Conservation (phyloP, 768 basidiomycete species). For the Tricholomella constricta region DNA sequence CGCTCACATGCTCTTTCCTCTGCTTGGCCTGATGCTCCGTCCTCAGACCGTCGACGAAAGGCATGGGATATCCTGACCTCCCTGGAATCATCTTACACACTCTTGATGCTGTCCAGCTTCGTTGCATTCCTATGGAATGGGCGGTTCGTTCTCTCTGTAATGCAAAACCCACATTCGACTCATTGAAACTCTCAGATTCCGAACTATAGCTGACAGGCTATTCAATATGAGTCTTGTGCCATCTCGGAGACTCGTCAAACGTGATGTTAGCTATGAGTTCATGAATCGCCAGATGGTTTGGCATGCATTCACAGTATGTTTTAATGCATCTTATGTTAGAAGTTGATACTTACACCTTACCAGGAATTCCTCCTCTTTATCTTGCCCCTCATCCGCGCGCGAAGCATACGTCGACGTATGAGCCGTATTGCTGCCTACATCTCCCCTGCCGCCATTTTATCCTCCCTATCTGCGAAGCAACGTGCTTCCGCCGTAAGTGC, state of each 20-base stretch:
- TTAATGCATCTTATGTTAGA: not conserved
- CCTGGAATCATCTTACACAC: constrained; percentile 66
- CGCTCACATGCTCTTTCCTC: constrained; percentile 74
- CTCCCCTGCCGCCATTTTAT: constrained; percentile 29
- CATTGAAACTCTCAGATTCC: constrained; percentile 57
- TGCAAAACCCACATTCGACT: not conserved
- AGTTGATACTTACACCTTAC: constrained; percentile 2
- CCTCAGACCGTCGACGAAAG: constrained; percentile 70
- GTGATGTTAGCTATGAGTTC: constrained; percentile 95
- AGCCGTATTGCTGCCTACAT: constrained; percentile 37
- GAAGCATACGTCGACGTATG: constrained; percentile 60
- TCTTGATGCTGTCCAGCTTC: constrained; percentile 74
- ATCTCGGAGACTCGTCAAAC: constrained; percentile 63
- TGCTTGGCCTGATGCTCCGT: constrained; percentile 91
- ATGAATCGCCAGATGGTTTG: constrained; percentile 99
- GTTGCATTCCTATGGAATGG: constrained; percentile 85
- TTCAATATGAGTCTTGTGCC: constrained; percentile 76
- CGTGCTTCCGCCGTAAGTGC: constrained; percentile 5
- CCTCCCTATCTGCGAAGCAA: constrained; percentile 29
- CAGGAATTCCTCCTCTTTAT: constrained; percentile 96
- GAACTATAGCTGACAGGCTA: constrained; percentile 79
- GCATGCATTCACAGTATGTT: constrained; percentile 93
- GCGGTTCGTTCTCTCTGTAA: constrained; percentile 42
- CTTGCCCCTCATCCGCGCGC: constrained; percentile 79
- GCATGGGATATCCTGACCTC: constrained; percentile 70